Base-by-base conservation (phyloP, 108 stramenopile genomes). In the Nitzschia sp. region DNA sequence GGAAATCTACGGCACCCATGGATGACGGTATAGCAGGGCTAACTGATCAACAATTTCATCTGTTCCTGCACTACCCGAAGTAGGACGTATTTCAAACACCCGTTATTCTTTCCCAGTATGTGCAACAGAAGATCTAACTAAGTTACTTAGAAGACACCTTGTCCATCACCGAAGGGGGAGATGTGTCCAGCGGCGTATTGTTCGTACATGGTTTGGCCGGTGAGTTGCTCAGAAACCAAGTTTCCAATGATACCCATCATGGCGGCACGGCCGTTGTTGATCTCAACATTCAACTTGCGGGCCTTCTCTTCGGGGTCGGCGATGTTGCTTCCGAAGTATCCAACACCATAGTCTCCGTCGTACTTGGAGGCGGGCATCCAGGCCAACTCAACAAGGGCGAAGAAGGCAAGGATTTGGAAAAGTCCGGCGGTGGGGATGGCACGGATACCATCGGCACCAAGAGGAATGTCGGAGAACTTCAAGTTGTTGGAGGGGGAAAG, bases 391-490 rank as follows among this genome's bases (percentile, higher is more conserved):
- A 94, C 77, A 64, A 82, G 67, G 26, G 89, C 94, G 63, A 93
- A 82, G 83, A 90, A 77, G 76, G 77, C 71, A 63, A 92, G 55
- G 60, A 93, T 93, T 74, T 95, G 94, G 31, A 76, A 84, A 71
- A 85, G 79, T 36, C 95, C 95, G 21, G 67, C 69, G 18, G 78
- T 65, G 54, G 94, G 94, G 71, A 93, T 74, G 69, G 74, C 82
- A 46, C 66, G 60, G 28, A 90, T 66, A 51, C 89, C 95, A 42
- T 64, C 93, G 53, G 89, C 53, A 34, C 95, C 95, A 59, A 85
- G 92, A 34, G 92, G 92, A 62, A 91, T 64, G 73, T 92, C 89
- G 15, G 79, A 84, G 80, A 88, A 94, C 34, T 81, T 77, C 32
- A 92, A 71, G 58, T 82, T 77, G 31, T 76, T 68, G 54, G 86